Base-by-base conservation (phyloP, 2,329 filamentous ascomycete genomes). In the Penicillium sp. region DNA sequence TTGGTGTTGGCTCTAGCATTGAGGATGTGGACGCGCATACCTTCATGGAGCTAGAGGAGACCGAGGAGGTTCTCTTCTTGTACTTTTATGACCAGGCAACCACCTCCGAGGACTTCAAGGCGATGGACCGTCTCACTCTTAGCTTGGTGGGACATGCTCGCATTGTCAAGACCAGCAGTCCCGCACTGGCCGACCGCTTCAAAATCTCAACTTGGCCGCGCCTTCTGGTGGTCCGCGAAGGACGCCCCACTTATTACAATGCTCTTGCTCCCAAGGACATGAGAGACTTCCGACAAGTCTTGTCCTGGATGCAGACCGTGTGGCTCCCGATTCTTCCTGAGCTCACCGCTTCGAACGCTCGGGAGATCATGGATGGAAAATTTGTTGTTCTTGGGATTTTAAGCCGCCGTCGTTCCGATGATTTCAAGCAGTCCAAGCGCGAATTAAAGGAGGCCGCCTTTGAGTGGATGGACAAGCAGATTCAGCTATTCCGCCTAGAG, bases 61-160 rank as follows among this genome's bases (percentile, higher is more conserved):
- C 88, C 58, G 90, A 97, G 65, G 92, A 97, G 55, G 94, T 99
- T 56, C 87, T 97, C 49, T 99, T 99, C 72, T 77, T 96, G 61
- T 99, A 97, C 77, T 95, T 97, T 73, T 99, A 96, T 73, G 94
- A 99, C 69, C 86, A 95, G 63, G 94, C 94, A 12, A 96, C 93
- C 2, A 95, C 91, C 0, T 86, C 81, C 41, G 94, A 99, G 74
- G 94, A 99, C 68, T 96, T 99, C 67, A 80, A 82, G 63, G 92
- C 93, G 21, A 78, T 99, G 41, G 90, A 97, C 58, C 85, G 91
- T 36, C 77, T 99, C 29, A 90, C 90, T 15, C 80, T 97, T 49
- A 92, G 85, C 70, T 81, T 99, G 52, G 90, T 99, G 54, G 94
- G 93, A 29, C 91, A 90, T 67, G 94, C 90, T 26, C 94, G 89